These are phyloP conservation scores for Candida sp. DNA, from an alignment of 1,139 yeast genomes.

Conservation along the genomic window DNA sequence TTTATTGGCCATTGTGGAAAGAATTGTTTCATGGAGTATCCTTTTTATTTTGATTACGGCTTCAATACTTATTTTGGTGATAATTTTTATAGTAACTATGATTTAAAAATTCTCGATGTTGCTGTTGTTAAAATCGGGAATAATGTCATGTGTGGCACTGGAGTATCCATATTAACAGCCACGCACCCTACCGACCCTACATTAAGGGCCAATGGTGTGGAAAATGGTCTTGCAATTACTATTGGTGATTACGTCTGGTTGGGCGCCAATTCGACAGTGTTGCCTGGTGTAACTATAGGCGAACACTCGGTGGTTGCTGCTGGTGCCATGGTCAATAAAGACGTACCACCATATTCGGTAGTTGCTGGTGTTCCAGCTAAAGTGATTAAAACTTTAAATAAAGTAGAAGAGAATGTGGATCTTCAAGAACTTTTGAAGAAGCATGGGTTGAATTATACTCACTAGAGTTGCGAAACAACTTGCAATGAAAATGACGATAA, in stretches of 20 bases:
- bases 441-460: conserved; percentile 9
- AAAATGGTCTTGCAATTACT: conserved; percentile 52
- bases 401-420: conserved; percentile 10
- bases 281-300: conserved; percentile 70
- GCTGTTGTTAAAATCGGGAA: conserved; percentile 62
- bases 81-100: conserved; percentile 53
- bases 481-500: no score
- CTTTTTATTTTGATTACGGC: conserved; percentile 58
- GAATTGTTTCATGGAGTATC: conserved; percentile 45
- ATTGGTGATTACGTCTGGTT: conserved; percentile 70
- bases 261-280: conserved; percentile 49
- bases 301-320: conserved; percentile 65
- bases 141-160: conserved; percentile 60
- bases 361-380: conserved; percentile 63
- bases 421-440: conserved; percentile 7
- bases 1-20: conserved; percentile 45
- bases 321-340: conserved; percentile 58
- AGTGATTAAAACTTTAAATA: conserved; percentile 32
- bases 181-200: conserved; percentile 59
- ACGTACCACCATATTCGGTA: conserved; percentile 50
- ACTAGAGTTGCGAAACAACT: not conserved
- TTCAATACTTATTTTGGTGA: conserved; percentile 50
- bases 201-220: conserved; percentile 41
- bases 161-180: conserved; percentile 58
- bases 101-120: conserved; percentile 56